A percentile compares a stretch with the other conserved stretches of the same genome.
Conservation (phyloP, 1,284 basidiomycete species). For the Ceratobasidium sp. region DNA sequence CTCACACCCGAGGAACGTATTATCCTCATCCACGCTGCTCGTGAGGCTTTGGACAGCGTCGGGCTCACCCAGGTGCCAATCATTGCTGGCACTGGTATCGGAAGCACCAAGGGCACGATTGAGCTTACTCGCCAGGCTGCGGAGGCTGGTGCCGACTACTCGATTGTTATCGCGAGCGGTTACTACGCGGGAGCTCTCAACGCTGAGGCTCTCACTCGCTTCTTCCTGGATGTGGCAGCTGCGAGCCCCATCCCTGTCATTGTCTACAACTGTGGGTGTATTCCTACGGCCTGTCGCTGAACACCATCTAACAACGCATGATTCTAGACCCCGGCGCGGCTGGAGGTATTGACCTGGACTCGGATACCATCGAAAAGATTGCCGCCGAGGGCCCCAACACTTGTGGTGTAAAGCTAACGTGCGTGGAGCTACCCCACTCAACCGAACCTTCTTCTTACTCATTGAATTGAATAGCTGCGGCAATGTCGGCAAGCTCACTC, state of each 20-base stretch:
- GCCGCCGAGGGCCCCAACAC: conserved; percentile 74
- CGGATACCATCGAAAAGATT: conserved; percentile 81
- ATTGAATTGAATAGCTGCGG: conserved; percentile 65
- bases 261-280: conserved; percentile 82
- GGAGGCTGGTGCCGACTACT: conserved; percentile 80
- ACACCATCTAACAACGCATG: conserved; percentile 37
- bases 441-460: not conserved
- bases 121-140: conserved; percentile 76
- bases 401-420: conserved; percentile 88
- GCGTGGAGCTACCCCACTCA: conserved; percentile 49
- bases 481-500: conserved; percentile 86
- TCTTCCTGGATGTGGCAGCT: conserved; percentile 76
- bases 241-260: conserved; percentile 86
- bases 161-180: conserved; percentile 83
- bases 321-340: conserved; percentile 76
- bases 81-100: conserved; percentile 82
- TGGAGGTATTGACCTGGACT: conserved; percentile 85
- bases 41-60: conserved; percentile 72
- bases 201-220: conserved; percentile 74
- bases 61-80: conserved; percentile 69
- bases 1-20: conserved; percentile 76
- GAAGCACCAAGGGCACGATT: conserved; percentile 81
- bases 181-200: conserved; percentile 83
- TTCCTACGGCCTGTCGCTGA: conserved; percentile 24
- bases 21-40: conserved; percentile 70